These are phyloP conservation scores for Microdochium bolleyi DNA, from an alignment of 2,329 filamentous ascomycete species.

Conservation along the genomic window DNA sequence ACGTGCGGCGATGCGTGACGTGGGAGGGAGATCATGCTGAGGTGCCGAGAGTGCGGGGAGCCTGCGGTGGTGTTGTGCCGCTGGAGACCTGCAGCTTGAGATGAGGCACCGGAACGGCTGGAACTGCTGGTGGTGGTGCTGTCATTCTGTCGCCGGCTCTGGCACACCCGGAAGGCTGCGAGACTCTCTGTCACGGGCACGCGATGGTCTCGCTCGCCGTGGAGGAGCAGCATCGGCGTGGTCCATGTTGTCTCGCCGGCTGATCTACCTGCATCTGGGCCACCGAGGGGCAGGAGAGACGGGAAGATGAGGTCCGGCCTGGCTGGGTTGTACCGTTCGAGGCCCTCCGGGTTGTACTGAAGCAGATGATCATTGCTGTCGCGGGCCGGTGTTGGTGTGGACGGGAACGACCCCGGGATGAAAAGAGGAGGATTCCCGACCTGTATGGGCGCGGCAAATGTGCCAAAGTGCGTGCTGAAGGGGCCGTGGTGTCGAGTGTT, in stretches of 20 bases:
- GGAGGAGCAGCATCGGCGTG: constrained; percentile 64
- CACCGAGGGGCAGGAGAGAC: neutral
- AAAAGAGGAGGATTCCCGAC: constrained; percentile 32
- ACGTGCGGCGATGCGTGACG: neutral
- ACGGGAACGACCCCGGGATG: neutral
- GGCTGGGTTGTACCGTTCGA: constrained; percentile 43
- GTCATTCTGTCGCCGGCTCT: neutral
- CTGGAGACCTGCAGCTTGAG: constrained; percentile 3
- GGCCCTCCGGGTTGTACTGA: constrained; percentile 35
- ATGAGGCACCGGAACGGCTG: neutral
- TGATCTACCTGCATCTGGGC: no score
- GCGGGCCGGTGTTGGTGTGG: neutral
- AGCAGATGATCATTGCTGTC: constrained; percentile 8
- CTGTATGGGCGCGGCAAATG: constrained; percentile 13
- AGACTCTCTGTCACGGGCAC: constrained; percentile 27
- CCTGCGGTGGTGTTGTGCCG: constrained; percentile 5
- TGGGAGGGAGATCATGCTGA: neutral
- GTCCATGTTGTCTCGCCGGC: constrained; percentile 9
- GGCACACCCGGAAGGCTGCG: constrained; percentile 11
- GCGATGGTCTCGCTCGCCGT: constrained; percentile 63
- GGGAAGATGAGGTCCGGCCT: constrained; percentile 28
- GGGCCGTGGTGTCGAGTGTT: neutral
- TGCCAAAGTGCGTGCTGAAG: constrained; percentile 17
- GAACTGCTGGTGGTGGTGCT: neutral
- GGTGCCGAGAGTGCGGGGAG: neutral